Conservation (phyloP, 108 stramenopile genomes). For the Mediolabrus comicus region DNA sequence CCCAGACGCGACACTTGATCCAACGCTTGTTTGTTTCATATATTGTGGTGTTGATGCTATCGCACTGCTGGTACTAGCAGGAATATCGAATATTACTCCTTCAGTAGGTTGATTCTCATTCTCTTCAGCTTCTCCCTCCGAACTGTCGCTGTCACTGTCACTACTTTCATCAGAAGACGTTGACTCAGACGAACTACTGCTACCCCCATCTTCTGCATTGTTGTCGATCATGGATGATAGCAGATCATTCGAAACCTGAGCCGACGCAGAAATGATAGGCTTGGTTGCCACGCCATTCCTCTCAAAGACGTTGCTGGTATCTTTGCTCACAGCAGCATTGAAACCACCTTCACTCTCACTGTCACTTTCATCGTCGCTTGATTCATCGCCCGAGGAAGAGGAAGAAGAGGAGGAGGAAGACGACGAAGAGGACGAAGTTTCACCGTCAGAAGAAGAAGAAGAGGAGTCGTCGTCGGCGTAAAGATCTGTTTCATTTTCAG, state of each 20-base stretch:
- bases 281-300: conserved; percentile 10
- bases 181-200: conserved; percentile 13
- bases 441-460: conserved; percentile 29
- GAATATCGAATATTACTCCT: conserved; percentile 25
- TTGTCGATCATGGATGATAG: conserved; percentile 20
- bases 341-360: conserved; percentile 24
- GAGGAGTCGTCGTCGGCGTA: neutral
- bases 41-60: conserved; percentile 13
- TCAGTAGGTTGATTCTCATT: conserved; percentile 13
- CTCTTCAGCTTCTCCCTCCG: neutral
- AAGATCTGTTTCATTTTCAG: conserved; percentile 2
- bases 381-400: conserved; percentile 18
- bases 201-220: neutral
- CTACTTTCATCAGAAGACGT: conserved; percentile 47
- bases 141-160: conserved; percentile 32
- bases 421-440: conserved; percentile 5
- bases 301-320: neutral
- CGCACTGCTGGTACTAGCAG: neutral
- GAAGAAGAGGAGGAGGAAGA: conserved; percentile 5
- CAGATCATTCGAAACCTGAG: conserved; percentile 3
- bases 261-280: neutral
- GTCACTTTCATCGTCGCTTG: conserved; percentile 43
- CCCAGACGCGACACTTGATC: conserved; percentile 45
- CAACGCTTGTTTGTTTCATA: conserved; percentile 4
- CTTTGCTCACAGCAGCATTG: conserved; percentile 17